Evolutionary conservation across 805 yeast genomes (phyloP).

Genomic region (Starmerella floricola): DNA sequence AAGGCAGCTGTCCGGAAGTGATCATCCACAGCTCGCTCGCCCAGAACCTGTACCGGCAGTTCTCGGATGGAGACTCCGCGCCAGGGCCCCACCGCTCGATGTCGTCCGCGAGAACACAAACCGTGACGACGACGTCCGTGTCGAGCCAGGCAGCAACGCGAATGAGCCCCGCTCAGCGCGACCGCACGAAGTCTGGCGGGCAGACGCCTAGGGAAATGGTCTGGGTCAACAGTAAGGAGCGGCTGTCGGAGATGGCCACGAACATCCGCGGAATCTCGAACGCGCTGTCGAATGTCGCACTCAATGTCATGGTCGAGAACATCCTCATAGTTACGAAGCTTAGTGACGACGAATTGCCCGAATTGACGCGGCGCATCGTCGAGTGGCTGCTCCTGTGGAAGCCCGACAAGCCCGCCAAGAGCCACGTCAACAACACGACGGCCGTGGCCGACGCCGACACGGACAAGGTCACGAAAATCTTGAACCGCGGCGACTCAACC

Average conservation of each 20-base stretch:
- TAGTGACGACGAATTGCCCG: conserved; percentile 21
- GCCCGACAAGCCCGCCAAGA: conserved; percentile 2
- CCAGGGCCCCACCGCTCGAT: background rate
- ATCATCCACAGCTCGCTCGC: conserved; percentile 20
- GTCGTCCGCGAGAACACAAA: background rate
- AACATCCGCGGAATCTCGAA: conserved; percentile 25
- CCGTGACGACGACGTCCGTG: background rate
- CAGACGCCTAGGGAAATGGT: conserved; percentile 23
- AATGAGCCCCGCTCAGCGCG: conserved; percentile 6
- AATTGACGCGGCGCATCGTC: conserved; percentile 17
- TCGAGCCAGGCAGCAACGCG: background rate
- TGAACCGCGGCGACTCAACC: background rate
- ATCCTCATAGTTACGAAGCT: conserved; percentile 22
- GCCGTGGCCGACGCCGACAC: too few relatives aligned
- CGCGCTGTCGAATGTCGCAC: conserved; percentile 22
- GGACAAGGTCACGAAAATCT: background rate
- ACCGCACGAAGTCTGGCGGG: conserved; percentile 14
- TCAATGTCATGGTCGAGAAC: conserved; percentile 21
- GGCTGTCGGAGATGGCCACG: conserved; percentile 24
- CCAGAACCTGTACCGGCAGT: conserved; percentile 11
- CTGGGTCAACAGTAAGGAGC: conserved; percentile 24
- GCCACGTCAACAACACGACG: background rate
- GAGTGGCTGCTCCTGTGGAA: conserved; percentile 24
- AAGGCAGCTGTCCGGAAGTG: conserved; percentile 3
- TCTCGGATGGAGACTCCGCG: conserved; percentile 1